Conservation (phyloP, 352 stramenopile genomes). For the Blastocystis sp. region DNA sequence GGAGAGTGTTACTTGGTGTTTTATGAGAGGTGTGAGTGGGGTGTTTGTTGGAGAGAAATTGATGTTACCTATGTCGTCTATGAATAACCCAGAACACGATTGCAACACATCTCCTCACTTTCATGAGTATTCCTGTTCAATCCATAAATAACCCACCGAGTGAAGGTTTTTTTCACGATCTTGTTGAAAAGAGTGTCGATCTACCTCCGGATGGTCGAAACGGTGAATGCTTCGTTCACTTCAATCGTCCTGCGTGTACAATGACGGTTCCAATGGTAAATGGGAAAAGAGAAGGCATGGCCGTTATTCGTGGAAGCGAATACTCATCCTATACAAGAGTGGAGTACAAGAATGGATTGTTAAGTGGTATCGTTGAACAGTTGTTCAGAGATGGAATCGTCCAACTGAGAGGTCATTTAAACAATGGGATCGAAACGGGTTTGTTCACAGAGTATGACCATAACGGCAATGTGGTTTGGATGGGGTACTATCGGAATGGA, state of each 20-base stretch:
- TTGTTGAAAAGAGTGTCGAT: no score
- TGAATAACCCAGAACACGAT: background rate
- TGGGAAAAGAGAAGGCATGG: background rate
- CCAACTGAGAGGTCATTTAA: no score
- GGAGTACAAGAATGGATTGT: background rate
- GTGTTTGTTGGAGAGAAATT: slow-evolving; percentile 55
- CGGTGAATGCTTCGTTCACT: background rate
- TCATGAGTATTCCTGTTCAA: no score
- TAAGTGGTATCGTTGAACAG: no score
- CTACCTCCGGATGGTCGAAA: background rate
- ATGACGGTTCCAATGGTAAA: background rate
- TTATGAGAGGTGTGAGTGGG: background rate
- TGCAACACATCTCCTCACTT: no score
- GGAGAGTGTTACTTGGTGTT: slow-evolving; percentile 38
- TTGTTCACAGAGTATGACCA: no score
- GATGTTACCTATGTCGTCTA: no score
- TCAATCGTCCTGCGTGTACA: background rate
- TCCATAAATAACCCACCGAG: no score
- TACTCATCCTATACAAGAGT: background rate
- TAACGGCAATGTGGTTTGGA: no score
- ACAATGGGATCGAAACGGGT: no score
- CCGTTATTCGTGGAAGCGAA: background rate
- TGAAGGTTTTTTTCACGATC: no score
- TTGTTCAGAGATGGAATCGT: no score
- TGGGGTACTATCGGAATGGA: background rate